Conservation (phyloP, 306 rosid genomes). For the Corylus avellana region DNA sequence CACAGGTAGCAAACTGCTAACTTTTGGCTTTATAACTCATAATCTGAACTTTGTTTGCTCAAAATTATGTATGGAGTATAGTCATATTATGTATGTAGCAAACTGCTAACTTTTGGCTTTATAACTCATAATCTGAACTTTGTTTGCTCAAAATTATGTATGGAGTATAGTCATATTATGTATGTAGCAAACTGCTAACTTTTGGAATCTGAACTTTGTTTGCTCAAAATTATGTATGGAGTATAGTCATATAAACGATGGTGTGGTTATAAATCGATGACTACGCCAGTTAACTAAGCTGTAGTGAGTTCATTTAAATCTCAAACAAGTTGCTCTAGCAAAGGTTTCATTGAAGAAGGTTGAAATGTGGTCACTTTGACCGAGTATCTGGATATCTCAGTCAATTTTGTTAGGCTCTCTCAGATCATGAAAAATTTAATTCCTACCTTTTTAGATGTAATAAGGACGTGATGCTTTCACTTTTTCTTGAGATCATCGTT, state of each 20-base stretch:
- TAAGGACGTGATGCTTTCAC: neutral
- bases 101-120: conserved; percentile 13
- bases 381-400: neutral
- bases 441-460: neutral
- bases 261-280: conserved; percentile 5
- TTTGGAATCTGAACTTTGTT: conserved; percentile 10
- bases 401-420: neutral
- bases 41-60: conserved; percentile 2
- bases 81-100: conserved; percentile 37
- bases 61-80: neutral
- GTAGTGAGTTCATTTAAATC: neutral
- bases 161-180: neutral
- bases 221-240: neutral
- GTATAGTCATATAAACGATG: neutral
- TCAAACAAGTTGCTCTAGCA: neutral
- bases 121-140: conserved; percentile 1
- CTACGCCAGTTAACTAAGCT: conserved; percentile 16
- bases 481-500: neutral
- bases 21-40: conserved; percentile 1
- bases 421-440: neutral
- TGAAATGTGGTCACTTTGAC: neutral
- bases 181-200: conserved; percentile 39
- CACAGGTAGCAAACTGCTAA: conserved; percentile 58
- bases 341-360: neutral
- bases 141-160: neutral